These are phyloP conservation scores for Alternaria sp. DNA, from an alignment of 2,329 filamentous ascomycete genomes.

Conservation along the genomic window DNA sequence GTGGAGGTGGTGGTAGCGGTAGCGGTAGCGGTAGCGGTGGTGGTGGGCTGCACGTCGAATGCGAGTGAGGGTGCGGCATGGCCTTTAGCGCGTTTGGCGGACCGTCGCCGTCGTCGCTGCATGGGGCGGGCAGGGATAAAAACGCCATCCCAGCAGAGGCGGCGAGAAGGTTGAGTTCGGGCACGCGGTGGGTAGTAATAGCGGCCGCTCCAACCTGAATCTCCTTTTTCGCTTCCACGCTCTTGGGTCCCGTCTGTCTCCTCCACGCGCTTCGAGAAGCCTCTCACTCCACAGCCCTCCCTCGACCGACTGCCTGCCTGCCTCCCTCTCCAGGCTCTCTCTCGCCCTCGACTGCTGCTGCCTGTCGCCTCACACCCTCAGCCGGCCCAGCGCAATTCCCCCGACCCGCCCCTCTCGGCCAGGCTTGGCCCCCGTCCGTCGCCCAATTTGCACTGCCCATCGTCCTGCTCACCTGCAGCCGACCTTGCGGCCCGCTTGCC, in stretches of 20 bases:
- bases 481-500: constrained; percentile 42
- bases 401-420: constrained; percentile 8
- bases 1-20: too few species aligned
- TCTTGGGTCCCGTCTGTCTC: constrained; percentile 43
- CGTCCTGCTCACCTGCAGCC: constrained; percentile 43
- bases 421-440: constrained; percentile 20
- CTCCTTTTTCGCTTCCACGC: constrained; percentile 48
- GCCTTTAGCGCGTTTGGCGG: constrained; percentile 33
- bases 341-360: constrained; percentile 4
- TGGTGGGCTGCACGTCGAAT: constrained; percentile 18
- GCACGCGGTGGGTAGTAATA: constrained; percentile 44
- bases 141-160: constrained; percentile 35
- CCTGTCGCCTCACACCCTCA: constrained; percentile 7
- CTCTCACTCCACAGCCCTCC: constrained; percentile 29
- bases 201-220: constrained; percentile 46
- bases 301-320: constrained; percentile 1
- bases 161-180: constrained; percentile 41
- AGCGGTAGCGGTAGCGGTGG: neutral
- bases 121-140: constrained; percentile 35
- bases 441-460: constrained; percentile 27
- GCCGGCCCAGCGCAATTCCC: constrained; percentile 2
- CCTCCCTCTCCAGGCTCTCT: neutral
- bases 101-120: constrained; percentile 38
- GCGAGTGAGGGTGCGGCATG: constrained; percentile 24
- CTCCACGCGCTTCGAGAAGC: constrained; percentile 47